Evolutionary conservation across 306 rosid species (phyloP).

Genomic region (Styphnolobium japonicum): DNA sequence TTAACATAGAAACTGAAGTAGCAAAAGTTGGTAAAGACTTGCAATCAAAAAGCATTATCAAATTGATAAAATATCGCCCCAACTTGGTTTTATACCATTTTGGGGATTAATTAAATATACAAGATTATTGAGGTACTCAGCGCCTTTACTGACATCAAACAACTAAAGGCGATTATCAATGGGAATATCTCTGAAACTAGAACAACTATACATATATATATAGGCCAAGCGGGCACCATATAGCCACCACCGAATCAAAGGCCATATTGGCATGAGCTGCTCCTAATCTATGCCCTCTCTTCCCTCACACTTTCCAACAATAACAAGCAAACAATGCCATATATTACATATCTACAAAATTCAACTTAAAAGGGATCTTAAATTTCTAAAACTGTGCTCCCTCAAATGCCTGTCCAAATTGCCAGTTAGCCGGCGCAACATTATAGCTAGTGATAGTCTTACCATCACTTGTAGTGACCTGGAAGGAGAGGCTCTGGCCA

Average conservation of each 20-base stretch:
- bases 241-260: conserved; percentile 76
- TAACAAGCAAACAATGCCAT: conserved; percentile 10
- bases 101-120: conserved; percentile 45
- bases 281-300: conserved; percentile 35
- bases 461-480: conserved; percentile 89
- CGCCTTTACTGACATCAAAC: conserved; percentile 34
- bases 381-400: conserved; percentile 63
- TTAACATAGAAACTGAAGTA: neutral
- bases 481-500: conserved; percentile 88
- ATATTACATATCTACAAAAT: conserved; percentile 32
- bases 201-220: conserved; percentile 29
- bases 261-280: conserved; percentile 47
- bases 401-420: conserved; percentile 80
- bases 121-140: conserved; percentile 22
- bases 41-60: conserved; percentile 5
- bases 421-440: conserved; percentile 68
- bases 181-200: conserved; percentile 25
- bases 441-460: conserved; percentile 58
- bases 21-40: neutral
- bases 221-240: conserved; percentile 90
- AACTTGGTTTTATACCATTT: conserved; percentile 26
- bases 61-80: conserved; percentile 38
- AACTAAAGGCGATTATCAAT: conserved; percentile 28
- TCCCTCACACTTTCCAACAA: conserved; percentile 22
- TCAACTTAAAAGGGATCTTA: neutral